phyloP scores from a whole-genome alignment of 345 rosid genomes.

The Physaria fendleri region DNA sequence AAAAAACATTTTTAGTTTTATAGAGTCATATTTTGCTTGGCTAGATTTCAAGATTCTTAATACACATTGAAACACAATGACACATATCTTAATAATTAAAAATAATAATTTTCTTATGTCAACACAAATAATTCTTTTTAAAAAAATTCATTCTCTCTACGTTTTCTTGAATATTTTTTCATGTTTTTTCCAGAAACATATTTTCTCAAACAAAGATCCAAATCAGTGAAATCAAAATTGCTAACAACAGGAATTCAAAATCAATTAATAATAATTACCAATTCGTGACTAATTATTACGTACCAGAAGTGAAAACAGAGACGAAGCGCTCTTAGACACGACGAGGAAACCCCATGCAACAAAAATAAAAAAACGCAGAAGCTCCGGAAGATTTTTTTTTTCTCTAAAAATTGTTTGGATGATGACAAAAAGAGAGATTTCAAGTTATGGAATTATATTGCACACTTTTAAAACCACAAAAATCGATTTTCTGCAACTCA shows the following conservation, averaged over 20 bases:
- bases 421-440: slow-evolving; percentile 13
- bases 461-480: no score
- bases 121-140: no score
- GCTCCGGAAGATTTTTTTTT: neutral
- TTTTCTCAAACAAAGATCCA: neutral
- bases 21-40: no score
- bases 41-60: no score
- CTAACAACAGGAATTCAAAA: neutral
- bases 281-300: neutral
- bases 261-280: neutral
- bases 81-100: no score
- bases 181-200: no score
- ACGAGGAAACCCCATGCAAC: slow-evolving; percentile 30
- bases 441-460: neutral
- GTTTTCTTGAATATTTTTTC: no score
- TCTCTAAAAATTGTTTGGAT: neutral
- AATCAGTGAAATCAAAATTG: neutral
- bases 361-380: neutral
- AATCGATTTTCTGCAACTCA: no score
- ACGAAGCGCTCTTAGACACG: slow-evolving; percentile 24
- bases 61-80: no score
- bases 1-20: neutral
- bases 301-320: slow-evolving; percentile 19
- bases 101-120: no score
- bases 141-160: no score